Conservation (phyloP, 768 basidiomycete genomes). For the Trametes cingulata region DNA sequence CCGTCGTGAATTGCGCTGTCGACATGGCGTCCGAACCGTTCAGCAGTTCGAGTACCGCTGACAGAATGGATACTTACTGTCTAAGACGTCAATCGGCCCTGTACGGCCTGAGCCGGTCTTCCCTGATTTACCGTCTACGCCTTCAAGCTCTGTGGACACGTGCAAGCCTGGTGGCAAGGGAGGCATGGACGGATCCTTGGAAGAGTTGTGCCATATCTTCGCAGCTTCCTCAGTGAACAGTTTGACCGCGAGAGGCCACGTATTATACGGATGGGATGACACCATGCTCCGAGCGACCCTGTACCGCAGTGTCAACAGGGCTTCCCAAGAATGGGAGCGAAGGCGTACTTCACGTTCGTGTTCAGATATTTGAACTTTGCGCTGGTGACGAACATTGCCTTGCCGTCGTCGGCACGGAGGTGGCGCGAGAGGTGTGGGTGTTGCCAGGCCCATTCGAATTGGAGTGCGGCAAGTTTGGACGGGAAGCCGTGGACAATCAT, state of each 20-base stretch:
- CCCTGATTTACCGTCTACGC: slow-evolving; percentile 67
- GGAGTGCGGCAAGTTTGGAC: slow-evolving; percentile 68
- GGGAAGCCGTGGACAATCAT: slow-evolving; percentile 87
- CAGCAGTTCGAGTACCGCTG: background rate
- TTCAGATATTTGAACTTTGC: slow-evolving; percentile 35
- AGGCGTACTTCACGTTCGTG: slow-evolving; percentile 47
- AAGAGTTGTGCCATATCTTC: slow-evolving; percentile 49
- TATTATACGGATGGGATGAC: slow-evolving; percentile 62
- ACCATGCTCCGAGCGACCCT: slow-evolving; percentile 69
- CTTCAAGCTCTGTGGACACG: slow-evolving; percentile 57
- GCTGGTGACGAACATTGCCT: slow-evolving; percentile 40
- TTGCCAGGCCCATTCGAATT: slow-evolving; percentile 90
- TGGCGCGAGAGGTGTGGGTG: slow-evolving; percentile 72
- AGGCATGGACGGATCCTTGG: slow-evolving; percentile 24
- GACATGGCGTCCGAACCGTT: no score
- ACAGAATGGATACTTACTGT: slow-evolving; percentile 41
- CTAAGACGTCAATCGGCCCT: slow-evolving; percentile 58
- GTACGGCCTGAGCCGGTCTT: slow-evolving; percentile 51
- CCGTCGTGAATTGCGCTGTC: slow-evolving; percentile 49
- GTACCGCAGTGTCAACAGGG: background rate
- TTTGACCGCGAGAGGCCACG: slow-evolving; percentile 75
- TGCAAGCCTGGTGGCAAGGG: slow-evolving; percentile 57
- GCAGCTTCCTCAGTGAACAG: slow-evolving; percentile 68
- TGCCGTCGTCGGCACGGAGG: slow-evolving; percentile 47
- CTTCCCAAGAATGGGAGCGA: background rate